A percentile compares a stretch with the other conserved stretches of the same genome.
Conservation (phyloP, 192 early-diverging fungal species). For the Pilobolus umbonatus region DNA sequence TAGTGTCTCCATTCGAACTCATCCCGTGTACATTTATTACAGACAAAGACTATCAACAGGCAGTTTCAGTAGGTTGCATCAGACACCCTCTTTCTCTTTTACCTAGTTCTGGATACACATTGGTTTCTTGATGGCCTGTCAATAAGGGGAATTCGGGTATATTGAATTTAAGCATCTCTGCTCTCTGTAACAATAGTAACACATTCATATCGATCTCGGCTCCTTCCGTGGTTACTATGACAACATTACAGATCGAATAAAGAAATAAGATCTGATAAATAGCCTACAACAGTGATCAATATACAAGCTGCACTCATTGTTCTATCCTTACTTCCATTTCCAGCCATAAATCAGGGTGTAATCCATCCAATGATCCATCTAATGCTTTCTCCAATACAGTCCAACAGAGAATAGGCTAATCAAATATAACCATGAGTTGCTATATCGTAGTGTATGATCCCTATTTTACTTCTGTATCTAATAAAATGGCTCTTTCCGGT, state of each 20-base stretch:
- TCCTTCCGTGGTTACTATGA: conserved; percentile 51
- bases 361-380: conserved; percentile 32
- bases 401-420: conserved; percentile 47
- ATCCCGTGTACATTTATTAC: conserved; percentile 23
- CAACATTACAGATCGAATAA: conserved; percentile 59
- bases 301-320: not conserved
- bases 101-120: conserved; percentile 39
- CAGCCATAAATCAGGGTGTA: conserved; percentile 39
- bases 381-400: conserved; percentile 41
- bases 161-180: conserved; percentile 31
- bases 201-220: conserved; percentile 29
- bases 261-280: conserved; percentile 52
- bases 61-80: not conserved
- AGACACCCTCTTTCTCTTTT: no score
- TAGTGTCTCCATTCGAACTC: conserved; percentile 33
- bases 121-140: conserved; percentile 9
- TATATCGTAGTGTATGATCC: not conserved
- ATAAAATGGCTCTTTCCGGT: conserved; percentile 55
- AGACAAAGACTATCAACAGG: conserved; percentile 28
- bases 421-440: not conserved
- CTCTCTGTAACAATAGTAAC: conserved; percentile 23
- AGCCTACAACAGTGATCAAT: conserved; percentile 21
- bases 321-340: conserved; percentile 29
- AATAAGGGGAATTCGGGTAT: conserved; percentile 29
- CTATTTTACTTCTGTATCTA: conserved; percentile 43